Base-by-base conservation (phyloP, 768 basidiomycete species). In the Suillus paluster region DNA sequence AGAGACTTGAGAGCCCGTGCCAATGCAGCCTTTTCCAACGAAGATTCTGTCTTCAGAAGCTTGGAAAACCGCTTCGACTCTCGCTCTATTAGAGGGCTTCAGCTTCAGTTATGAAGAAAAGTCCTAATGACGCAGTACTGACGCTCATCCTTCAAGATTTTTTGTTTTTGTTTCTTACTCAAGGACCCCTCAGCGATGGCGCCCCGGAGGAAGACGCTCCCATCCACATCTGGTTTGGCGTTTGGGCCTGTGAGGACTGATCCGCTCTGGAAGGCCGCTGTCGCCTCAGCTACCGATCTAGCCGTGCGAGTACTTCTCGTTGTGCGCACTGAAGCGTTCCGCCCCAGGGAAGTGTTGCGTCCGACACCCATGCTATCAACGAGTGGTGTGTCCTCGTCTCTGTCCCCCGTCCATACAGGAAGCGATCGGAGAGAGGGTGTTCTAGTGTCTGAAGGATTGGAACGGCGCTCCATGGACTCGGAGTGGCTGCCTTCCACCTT, bases 21-120 rank as follows among this genome's bases (percentile, higher is more conserved):
- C 23, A 95, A 73, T 0, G 89, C 82, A 63, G 82, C 78, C 70
- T 86, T 86, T 73, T 93, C 91, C 1, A 83, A 79, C 68, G 86
- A 87, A 1, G 82, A 88, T 73, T 92, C 92, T 1, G 79, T 74
- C 73, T 84, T 87, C 67, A 94, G 85, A 39, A 94, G 83, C 70
- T 86, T 92, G 8, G 87, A 84, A 39, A 93, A 75, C 42, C 77
- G 80, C 67, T 83, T 86, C 8, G 83, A 82, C 52, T 90, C 85
- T 66, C 82, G 85, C 56, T 74, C 89, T 91, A 64, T 2, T 34
- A 3, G 38, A 25, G 21, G 5, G 10, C n/a, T 21, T 59, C 33
- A 21, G 30, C n/a, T n/a, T n/a, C n/a, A n/a, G n/a, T 67, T 34
- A 61, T 54, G 19, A 38, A 23, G n/a, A 17, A 38, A 39, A 25